These are phyloP conservation scores for Vinca minor DNA, from an alignment of 257 asterid genomes.

Conservation along the genomic window DNA sequence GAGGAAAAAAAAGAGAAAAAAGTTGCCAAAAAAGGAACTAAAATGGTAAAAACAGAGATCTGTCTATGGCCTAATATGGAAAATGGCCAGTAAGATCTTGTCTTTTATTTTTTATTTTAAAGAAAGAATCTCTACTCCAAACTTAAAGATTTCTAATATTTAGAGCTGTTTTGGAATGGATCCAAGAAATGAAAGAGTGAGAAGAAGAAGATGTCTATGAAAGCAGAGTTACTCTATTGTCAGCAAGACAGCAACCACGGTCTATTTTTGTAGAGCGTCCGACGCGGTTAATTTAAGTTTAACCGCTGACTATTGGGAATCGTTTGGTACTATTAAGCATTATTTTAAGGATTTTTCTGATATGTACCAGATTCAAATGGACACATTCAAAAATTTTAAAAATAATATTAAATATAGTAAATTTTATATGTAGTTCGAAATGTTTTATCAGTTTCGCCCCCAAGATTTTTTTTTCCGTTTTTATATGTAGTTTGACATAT, in stretches of 20 bases:
- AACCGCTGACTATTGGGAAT: not conserved
- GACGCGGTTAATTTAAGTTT: constrained; percentile 4
- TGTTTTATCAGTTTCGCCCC: too few species aligned
- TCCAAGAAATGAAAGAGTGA: not conserved
- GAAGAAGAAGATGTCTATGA: not conserved
- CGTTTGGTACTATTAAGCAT: too few species aligned
- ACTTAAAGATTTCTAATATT: not conserved
- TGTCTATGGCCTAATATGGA: not conserved
- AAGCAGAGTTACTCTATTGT: too few species aligned
- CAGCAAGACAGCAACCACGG: too few species aligned
- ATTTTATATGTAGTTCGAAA: too few species aligned
- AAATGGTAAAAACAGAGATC: not conserved
- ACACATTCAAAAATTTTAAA: too few species aligned
- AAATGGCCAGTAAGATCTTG: not conserved
- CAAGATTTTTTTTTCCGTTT: too few species aligned
- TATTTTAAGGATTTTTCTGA: too few species aligned
- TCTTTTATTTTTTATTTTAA: not conserved
- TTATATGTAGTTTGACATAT: too few species aligned
- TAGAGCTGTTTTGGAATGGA: not conserved
- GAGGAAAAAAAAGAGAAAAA: not conserved
- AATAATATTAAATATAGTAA: too few species aligned
- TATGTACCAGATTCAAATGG: too few species aligned
- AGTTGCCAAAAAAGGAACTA: too few species aligned
- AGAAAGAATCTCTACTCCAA: not conserved
- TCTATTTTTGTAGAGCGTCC: not conserved